Evolutionary conservation across 2,329 filamentous ascomycete genomes (phyloP).

Genomic region (Epichloe baconii): DNA sequence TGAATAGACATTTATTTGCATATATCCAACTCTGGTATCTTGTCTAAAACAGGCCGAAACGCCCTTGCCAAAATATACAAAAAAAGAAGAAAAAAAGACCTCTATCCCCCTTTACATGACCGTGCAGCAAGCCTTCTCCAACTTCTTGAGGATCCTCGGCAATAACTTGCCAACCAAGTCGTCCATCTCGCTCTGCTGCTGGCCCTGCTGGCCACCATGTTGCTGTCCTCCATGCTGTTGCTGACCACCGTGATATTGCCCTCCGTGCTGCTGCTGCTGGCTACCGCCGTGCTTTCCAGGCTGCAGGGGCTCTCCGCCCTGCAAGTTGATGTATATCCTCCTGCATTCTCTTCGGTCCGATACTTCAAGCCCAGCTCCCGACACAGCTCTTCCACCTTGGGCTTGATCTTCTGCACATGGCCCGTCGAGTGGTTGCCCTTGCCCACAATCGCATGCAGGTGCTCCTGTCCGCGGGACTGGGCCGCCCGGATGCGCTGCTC

Average conservation of each 20-base stretch:
- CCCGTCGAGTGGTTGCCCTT: slow-evolving; percentile 78
- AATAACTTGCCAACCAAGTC: slow-evolving; percentile 48
- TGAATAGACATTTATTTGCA: no score
- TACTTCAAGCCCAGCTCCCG: slow-evolving; percentile 71
- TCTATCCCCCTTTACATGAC: slow-evolving; percentile 47
- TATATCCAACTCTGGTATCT: neutral
- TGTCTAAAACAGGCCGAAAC: neutral
- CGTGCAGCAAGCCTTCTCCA: slow-evolving; percentile 58
- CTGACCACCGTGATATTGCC: slow-evolving; percentile 28
- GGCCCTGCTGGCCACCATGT: slow-evolving; percentile 26
- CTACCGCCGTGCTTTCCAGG: slow-evolving; percentile 20
- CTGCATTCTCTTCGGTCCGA: slow-evolving; percentile 76
- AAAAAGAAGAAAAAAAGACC: neutral
- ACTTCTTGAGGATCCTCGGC: slow-evolving; percentile 46
- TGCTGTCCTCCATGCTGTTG: slow-evolving; percentile 17
- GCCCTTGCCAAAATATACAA: neutral
- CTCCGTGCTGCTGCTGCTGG: slow-evolving; percentile 18
- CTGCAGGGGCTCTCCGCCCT: slow-evolving; percentile 51
- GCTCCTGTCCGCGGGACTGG: slow-evolving; percentile 56
- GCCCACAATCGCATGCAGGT: slow-evolving; percentile 91
- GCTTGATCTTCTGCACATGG: slow-evolving; percentile 88
- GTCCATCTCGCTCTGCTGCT: slow-evolving; percentile 42
- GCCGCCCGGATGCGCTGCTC: slow-evolving; percentile 75
- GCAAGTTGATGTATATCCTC: slow-evolving; percentile 75
- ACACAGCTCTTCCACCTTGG: slow-evolving; percentile 81